Evolutionary conservation across 1,284 basidiomycete species (phyloP).

Genomic region (Rhodotorula sp.): DNA sequence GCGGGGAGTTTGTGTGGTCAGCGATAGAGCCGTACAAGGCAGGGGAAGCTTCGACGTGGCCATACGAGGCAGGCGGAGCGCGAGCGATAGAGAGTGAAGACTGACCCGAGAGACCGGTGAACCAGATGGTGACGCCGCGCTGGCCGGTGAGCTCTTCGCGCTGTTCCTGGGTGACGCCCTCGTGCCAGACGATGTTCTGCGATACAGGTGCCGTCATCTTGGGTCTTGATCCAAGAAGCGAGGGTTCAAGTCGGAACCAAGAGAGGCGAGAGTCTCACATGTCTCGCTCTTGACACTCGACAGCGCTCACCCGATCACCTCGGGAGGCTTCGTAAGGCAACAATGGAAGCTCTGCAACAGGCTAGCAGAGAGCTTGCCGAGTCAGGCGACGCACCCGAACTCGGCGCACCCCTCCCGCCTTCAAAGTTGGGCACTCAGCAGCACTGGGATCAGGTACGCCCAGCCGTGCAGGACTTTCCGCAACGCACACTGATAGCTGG

Average conservation of each 20-base stretch:
- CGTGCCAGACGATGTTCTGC: conserved; percentile 41
- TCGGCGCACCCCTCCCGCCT: conserved; percentile 46
- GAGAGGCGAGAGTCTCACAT: too few relatives aligned
- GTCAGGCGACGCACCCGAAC: conserved; percentile 30
- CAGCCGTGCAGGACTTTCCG: too few relatives aligned
- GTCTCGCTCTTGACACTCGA: too few relatives aligned
- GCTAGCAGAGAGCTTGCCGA: conserved; percentile 29
- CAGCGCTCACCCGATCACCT: too few relatives aligned
- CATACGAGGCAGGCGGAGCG: too few relatives aligned
- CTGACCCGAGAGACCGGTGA: conserved; percentile 87
- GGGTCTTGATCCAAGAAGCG: neutral
- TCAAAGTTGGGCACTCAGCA: conserved; percentile 69
- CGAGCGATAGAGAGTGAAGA: neutral
- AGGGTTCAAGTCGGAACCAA: neutral
- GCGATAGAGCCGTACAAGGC: neutral
- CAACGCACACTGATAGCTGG: too few relatives aligned
- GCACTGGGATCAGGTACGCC: conserved; percentile 45
- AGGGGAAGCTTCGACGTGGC: too few relatives aligned
- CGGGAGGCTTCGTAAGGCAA: too few relatives aligned
- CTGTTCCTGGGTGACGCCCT: conserved; percentile 55
- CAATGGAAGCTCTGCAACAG: conserved; percentile 22
- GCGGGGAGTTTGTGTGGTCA: neutral
- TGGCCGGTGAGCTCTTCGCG: conserved; percentile 68
- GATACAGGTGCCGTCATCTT: conserved; percentile 31
- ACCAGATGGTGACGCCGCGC: conserved; percentile 85